These are phyloP conservation scores for Pichia norvegensis DNA, from an alignment of 1,139 yeast species.

Conservation along the genomic window DNA sequence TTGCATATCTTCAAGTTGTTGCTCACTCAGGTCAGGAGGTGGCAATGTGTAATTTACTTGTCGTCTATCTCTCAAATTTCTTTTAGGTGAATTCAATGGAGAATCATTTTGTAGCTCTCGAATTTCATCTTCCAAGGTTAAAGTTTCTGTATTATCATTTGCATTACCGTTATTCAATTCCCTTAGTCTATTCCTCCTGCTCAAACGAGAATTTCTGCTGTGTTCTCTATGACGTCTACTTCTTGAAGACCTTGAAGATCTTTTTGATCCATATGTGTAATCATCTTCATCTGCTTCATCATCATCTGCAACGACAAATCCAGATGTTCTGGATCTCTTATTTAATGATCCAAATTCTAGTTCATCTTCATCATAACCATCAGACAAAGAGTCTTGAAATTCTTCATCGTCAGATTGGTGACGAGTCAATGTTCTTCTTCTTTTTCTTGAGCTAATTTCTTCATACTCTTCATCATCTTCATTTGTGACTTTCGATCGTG, in stretches of 20 bases:
- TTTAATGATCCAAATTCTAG: neutral
- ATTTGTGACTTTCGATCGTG: neutral
- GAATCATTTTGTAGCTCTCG: slow-evolving; percentile 38
- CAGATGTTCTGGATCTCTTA: slow-evolving; percentile 16
- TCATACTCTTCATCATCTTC: slow-evolving; percentile 17
- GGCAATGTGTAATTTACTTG: slow-evolving; percentile 79
- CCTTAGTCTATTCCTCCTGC: slow-evolving; percentile 3
- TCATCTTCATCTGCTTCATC: slow-evolving; percentile 16
- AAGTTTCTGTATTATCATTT: slow-evolving; percentile 7
- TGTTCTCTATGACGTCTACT: slow-evolving; percentile 6
- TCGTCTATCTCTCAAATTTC: slow-evolving; percentile 63
- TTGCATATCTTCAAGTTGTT: slow-evolving; percentile 27
- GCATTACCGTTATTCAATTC: neutral
- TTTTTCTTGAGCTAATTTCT: slow-evolving; percentile 9
- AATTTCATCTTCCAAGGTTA: slow-evolving; percentile 33
- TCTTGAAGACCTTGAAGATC: neutral
- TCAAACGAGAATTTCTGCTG: neutral
- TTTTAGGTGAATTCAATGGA: slow-evolving; percentile 41
- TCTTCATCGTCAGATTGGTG: slow-evolving; percentile 16
- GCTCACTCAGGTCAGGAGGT: slow-evolving; percentile 61
- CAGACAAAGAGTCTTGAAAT: slow-evolving; percentile 20
- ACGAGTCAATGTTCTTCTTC: slow-evolving; percentile 13
- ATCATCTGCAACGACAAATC: slow-evolving; percentile 25
- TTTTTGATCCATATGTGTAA: slow-evolving; percentile 14
- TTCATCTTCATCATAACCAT: slow-evolving; percentile 11